Evolutionary conservation across 129 eudicot species (phyloP).

Genomic region (Oenanthe sinensis): DNA sequence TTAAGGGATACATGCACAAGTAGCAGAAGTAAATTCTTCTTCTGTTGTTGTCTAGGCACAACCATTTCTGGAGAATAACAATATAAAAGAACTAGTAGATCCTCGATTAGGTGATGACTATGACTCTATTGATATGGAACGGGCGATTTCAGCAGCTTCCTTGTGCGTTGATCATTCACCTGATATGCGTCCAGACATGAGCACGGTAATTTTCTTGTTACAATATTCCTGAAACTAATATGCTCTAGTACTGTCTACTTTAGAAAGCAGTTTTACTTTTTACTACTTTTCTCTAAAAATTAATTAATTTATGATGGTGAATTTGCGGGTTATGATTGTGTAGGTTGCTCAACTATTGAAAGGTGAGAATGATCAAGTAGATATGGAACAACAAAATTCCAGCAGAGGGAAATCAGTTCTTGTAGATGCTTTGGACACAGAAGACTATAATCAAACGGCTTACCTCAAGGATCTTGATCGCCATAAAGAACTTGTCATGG

Average conservation of each 20-base stretch:
- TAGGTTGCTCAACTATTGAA: slow-evolving; percentile 60
- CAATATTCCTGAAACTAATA: not conserved
- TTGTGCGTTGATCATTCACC: slow-evolving; percentile 72
- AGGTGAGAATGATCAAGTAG: slow-evolving; percentile 42
- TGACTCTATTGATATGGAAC: slow-evolving; percentile 44
- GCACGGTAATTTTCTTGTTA: slow-evolving; percentile 30
- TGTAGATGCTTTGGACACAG: slow-evolving; percentile 57
- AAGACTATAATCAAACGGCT: slow-evolving; percentile 56
- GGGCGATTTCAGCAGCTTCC: slow-evolving; percentile 64
- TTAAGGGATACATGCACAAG: not conserved
- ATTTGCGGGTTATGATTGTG: not conserved
- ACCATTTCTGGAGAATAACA: slow-evolving; percentile 54
- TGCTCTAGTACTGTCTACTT: not conserved
- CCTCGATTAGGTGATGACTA: slow-evolving; percentile 50
- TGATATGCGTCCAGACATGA: slow-evolving; percentile 69
- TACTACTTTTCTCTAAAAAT: not conserved
- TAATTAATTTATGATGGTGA: not conserved
- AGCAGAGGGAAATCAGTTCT: slow-evolving; percentile 37
- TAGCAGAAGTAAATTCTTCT: not conserved
- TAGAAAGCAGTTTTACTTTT: not conserved
- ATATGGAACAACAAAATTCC: slow-evolving; percentile 43
- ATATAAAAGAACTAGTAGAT: slow-evolving; percentile 55
- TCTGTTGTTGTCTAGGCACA: slow-evolving; percentile 47
- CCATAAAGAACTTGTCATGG: slow-evolving; percentile 81
- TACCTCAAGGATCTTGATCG: slow-evolving; percentile 84